phyloP scores from a whole-genome alignment of 1,284 basidiomycete species.

The Ceratobasidium sp. region DNA sequence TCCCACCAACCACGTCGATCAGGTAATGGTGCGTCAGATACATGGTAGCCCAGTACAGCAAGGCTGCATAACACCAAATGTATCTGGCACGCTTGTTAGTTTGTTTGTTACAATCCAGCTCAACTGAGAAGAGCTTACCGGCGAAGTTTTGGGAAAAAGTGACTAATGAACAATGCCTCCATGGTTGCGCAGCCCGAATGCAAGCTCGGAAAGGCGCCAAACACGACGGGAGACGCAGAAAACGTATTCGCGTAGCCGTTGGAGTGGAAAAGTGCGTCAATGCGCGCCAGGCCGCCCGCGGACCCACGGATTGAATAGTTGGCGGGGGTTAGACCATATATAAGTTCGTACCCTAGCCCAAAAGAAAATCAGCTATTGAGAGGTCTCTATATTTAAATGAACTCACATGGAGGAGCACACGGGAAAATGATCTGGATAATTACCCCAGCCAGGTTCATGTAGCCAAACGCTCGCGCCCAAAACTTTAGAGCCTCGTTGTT shows the following conservation, averaged over 20 bases:
- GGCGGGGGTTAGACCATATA: slow-evolving; percentile 95
- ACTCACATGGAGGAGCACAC: slow-evolving; percentile 85
- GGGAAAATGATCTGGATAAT: slow-evolving; percentile 91
- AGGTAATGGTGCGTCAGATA: slow-evolving; percentile 98
- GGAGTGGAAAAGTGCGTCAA: slow-evolving; percentile 88
- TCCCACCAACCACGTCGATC: slow-evolving; percentile 95
- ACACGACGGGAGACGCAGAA: slow-evolving; percentile 90
- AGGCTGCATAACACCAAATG: slow-evolving; percentile 88
- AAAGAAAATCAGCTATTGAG: background rate
- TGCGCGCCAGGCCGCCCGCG: slow-evolving; percentile 91
- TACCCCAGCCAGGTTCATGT: slow-evolving; percentile 93
- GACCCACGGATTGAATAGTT: slow-evolving; percentile 93
- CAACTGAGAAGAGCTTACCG: slow-evolving; percentile 28
- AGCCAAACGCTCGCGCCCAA: slow-evolving; percentile 92
- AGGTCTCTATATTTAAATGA: background rate
- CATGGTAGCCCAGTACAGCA: slow-evolving; percentile 99
- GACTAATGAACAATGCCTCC: slow-evolving; percentile 91
- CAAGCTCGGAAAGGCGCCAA: slow-evolving; percentile 96
- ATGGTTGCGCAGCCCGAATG: slow-evolving; percentile 94
- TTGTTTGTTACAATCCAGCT: background rate
- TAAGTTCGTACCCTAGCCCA: slow-evolving; percentile 91
- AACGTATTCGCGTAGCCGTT: slow-evolving; percentile 88
- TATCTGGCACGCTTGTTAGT: slow-evolving; percentile 59
- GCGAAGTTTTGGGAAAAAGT: slow-evolving; percentile 88
- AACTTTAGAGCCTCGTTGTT: slow-evolving; percentile 76